Percentiles rank a stretch among this genome's conserved stretches.
Evolutionary conservation across 176 grass and related monocot species (phyloP).

Genomic region (Oryza officinalis): DNA sequence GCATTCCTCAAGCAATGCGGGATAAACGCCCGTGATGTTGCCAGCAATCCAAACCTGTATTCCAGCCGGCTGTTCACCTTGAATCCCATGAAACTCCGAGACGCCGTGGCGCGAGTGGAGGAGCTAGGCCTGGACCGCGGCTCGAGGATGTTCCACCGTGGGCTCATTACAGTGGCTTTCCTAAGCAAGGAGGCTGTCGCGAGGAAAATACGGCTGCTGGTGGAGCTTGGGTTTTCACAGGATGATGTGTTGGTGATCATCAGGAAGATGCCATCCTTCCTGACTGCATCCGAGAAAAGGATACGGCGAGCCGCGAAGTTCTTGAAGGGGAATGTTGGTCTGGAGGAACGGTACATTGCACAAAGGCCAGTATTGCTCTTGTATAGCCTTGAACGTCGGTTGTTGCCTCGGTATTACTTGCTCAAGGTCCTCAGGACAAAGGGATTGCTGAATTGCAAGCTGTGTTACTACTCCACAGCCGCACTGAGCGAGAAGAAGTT

Average conservation of each 20-base stretch:
- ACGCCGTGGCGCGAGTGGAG: neutral
- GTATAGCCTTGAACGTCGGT: slow-evolving; percentile 48
- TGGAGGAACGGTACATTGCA: slow-evolving; percentile 35
- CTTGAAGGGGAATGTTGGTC: slow-evolving; percentile 7
- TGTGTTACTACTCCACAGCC: neutral
- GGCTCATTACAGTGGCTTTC: neutral
- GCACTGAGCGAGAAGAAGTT: slow-evolving; percentile 34
- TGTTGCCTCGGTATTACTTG: slow-evolving; percentile 51
- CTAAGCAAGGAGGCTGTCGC: neutral
- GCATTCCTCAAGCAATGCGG: neutral
- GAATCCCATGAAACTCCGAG: neutral
- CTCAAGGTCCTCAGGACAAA: slow-evolving; percentile 39
- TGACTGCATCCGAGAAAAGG: neutral
- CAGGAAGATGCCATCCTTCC: neutral
- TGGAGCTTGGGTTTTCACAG: no score
- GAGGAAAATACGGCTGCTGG: neutral
- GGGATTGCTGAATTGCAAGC: slow-evolving; percentile 11
- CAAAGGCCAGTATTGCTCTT: slow-evolving; percentile 34
- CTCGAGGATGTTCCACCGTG: slow-evolving; percentile 21
- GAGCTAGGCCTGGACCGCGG: neutral
- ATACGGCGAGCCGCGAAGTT: neutral
- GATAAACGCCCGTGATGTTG: neutral
- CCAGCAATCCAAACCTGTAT: neutral
- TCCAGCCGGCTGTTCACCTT: neutral
- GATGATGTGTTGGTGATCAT: no score